phyloP scores from a whole-genome alignment of 495 filamentous ascomycete species.

The Emericellopsis terricola region DNA sequence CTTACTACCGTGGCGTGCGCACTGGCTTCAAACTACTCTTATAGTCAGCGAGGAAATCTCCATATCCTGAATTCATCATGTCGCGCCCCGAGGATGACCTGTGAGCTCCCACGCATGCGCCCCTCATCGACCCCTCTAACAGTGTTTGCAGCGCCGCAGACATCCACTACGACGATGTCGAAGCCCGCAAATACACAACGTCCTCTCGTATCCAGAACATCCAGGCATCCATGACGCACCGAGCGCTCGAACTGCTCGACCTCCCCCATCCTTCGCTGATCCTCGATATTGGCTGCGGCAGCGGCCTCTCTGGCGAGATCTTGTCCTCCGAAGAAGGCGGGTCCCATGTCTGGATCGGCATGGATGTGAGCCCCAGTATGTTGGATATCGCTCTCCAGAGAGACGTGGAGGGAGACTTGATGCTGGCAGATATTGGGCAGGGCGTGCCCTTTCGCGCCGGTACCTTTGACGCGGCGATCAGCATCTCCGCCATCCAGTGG shows the following conservation, averaged over 20 bases:
- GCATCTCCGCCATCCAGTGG: constrained; percentile 92
- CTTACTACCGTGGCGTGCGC: too few species aligned
- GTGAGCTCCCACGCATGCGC: constrained; percentile 27
- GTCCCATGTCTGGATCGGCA: constrained; percentile 82
- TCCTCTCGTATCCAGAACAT: constrained; percentile 88
- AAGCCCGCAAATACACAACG: constrained; percentile 95
- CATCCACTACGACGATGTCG: constrained; percentile 89
- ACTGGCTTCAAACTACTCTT: too few species aligned
- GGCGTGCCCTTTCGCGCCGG: constrained; percentile 88
- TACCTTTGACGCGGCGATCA: constrained; percentile 86
- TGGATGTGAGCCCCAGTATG: constrained; percentile 92
- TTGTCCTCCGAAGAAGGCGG: constrained; percentile 62
- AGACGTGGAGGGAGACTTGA: constrained; percentile 78
- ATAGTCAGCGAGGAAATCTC: too few species aligned
- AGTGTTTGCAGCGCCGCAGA: constrained; percentile 54
- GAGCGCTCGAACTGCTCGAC: constrained; percentile 76
- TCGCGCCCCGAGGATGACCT: constrained; percentile 90
- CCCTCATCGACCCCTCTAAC: constrained; percentile 7
- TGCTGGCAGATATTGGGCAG: constrained; percentile 88
- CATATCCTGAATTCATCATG: too few species aligned
- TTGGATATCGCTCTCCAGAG: constrained; percentile 78
- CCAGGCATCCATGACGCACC: constrained; percentile 83
- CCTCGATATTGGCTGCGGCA: constrained; percentile 90
- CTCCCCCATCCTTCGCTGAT: constrained; percentile 68
- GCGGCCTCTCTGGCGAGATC: constrained; percentile 86